Evolutionary conservation across 2,329 filamentous ascomycete species (phyloP), one percentile per base, ranked within the genome.

Genomic region (Stemphylium beticola): DNA sequence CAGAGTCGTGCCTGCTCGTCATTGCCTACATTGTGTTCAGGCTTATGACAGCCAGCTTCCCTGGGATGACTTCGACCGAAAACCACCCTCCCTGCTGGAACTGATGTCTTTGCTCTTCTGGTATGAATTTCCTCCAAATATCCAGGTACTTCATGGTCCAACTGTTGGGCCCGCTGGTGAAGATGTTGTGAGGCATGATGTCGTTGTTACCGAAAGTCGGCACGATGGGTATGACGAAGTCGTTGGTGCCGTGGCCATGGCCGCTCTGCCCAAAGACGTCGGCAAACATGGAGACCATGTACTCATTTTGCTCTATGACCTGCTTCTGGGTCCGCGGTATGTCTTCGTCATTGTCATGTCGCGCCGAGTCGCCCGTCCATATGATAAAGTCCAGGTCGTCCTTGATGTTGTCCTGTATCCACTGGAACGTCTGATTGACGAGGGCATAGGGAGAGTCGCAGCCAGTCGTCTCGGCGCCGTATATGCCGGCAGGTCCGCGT

Each of bases 131-230:
- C 42, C 79, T 78, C 95, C 95, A 99, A 18, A 98, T 85, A 18
- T 89, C 82, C 22, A 86, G 80, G 66, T 95, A 97, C 41, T 83
- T 82, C 54, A 84, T 84, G 0, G 96, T 90, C 88, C 93, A 96
- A 60, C 84, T 84, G 68, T 97, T 97, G 14, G 95, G 95, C 0
- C 93, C 95, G 1, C 85, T 82, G 37, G 86, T 81, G 73, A 99
- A 87, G 70, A 98, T 96, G 69, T 99, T 99, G 78, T 99, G 95
- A 1, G 95, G 95, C 56, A 97, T 85, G 54, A 99, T 93, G 70
- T 99, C 95, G 76, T 99, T 99, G 79, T 99, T 99, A 57, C 95
- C 95, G 64, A 97, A 88, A 0, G 88, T 97, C 0, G 95, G 93
- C 17, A 99, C 82, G 26, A 98, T 85, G 4, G 95, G 93, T 4